Evolutionary conservation across 495 filamentous ascomycete species (phyloP).

Genomic region (Beverwykella pulmonaria): DNA sequence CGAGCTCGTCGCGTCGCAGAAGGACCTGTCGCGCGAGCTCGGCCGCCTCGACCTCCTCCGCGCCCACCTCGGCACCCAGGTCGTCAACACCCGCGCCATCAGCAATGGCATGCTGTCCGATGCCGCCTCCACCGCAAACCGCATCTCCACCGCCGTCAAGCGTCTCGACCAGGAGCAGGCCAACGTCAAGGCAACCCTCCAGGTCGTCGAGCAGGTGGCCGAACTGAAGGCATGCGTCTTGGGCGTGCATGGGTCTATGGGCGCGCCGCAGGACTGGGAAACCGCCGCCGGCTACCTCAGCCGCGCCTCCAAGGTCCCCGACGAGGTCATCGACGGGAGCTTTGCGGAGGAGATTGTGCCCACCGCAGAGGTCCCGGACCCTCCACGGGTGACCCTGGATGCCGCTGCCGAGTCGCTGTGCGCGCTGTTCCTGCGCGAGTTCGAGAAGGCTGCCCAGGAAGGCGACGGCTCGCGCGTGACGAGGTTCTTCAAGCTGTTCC

Average conservation of each 20-base stretch:
- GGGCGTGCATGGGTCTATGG: slow-evolving; percentile 95
- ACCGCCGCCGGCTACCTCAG: slow-evolving; percentile 87
- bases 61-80: slow-evolving; percentile 83
- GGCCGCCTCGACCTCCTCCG: slow-evolving; percentile 87
- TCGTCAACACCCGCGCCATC: slow-evolving; percentile 78
- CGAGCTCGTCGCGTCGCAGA: slow-evolving; percentile 73
- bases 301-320: slow-evolving; percentile 77
- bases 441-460: slow-evolving; percentile 86
- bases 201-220: slow-evolving; percentile 92
- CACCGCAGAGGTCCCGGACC: slow-evolving; percentile 91
- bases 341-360: slow-evolving; percentile 94
- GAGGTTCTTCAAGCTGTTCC: slow-evolving; percentile 96
- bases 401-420: slow-evolving; percentile 85
- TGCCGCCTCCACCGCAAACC: slow-evolving; percentile 81
- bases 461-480: slow-evolving; percentile 85
- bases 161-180: slow-evolving; percentile 86
- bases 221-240: slow-evolving; percentile 95
- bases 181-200: slow-evolving; percentile 82
- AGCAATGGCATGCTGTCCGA: slow-evolving; percentile 85
- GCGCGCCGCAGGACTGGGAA: slow-evolving; percentile 97
- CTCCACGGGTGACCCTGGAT: slow-evolving; percentile 83
- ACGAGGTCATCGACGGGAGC: slow-evolving; percentile 74
- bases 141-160: slow-evolving; percentile 82
- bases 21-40: slow-evolving; percentile 80
- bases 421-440: slow-evolving; percentile 86